phyloP scores from a whole-genome alignment of 2,329 filamentous ascomycete species.

The Clonostachys rosea region DNA sequence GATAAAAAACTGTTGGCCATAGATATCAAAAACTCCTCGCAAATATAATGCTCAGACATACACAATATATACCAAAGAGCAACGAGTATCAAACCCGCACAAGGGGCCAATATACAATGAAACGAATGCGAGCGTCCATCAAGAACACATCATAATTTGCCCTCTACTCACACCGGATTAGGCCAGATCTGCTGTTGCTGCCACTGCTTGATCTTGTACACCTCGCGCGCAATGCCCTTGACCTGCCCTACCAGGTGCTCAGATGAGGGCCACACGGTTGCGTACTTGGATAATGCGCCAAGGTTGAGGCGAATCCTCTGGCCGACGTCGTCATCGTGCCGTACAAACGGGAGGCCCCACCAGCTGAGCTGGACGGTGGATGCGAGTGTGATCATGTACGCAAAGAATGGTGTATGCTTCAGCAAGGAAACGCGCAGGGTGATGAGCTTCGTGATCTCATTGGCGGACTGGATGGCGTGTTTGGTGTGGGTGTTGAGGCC shows the following conservation, averaged over 20 bases:
- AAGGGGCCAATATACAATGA: too few relatives aligned
- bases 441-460: constrained; percentile 70
- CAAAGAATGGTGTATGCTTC: constrained; percentile 79
- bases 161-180: too few relatives aligned
- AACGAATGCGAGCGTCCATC: too few relatives aligned
- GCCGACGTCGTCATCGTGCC: constrained; percentile 59
- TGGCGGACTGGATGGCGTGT: constrained; percentile 76
- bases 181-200: constrained; percentile 12
- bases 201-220: constrained; percentile 54
- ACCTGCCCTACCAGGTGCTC: constrained; percentile 67
- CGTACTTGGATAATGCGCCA: constrained; percentile 66
- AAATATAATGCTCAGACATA: too few relatives aligned
- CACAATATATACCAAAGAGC: too few relatives aligned
- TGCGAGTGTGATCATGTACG: constrained; percentile 72
- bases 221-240: constrained; percentile 72
- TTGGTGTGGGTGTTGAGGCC: constrained; percentile 65
- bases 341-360: constrained; percentile 62
- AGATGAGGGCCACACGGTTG: constrained; percentile 69
- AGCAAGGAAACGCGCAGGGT: constrained; percentile 68
- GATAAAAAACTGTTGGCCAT: too few relatives aligned
- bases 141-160: too few relatives aligned
- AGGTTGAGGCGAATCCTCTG: constrained; percentile 77
- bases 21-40: too few relatives aligned
- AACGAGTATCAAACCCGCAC: too few relatives aligned
- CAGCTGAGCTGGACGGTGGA: constrained; percentile 79